A percentile compares a stretch with the other conserved stretches of the same genome.
These are phyloP conservation scores for Sambucus nigra DNA, from an alignment of 129 eudicot genomes.

Conservation along the genomic window DNA sequence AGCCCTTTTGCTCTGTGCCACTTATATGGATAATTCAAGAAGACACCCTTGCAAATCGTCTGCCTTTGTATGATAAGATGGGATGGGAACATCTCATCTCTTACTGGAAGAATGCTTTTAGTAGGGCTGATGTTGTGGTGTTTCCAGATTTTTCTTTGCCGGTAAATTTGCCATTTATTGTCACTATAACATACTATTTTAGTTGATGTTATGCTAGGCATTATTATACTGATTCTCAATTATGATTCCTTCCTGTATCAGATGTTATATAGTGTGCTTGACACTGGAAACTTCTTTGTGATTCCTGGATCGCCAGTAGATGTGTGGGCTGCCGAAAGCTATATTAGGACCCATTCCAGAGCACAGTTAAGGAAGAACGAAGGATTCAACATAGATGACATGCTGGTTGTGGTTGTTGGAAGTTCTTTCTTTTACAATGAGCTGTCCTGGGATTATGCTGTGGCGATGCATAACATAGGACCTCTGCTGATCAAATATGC, in stretches of 20 bases:
- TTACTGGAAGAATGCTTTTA: constrained; percentile 61
- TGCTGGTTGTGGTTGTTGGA: constrained; percentile 78
- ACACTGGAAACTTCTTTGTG: constrained; percentile 98
- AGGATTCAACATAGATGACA: constrained; percentile 54
- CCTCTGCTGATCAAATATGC: constrained; percentile 77
- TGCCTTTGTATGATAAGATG: constrained; percentile 44
- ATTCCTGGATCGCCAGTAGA: constrained; percentile 98
- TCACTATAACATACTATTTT: neutral
- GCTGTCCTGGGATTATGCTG: constrained; percentile 86
- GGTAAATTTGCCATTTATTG: constrained; percentile 31
- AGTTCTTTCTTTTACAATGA: constrained; percentile 80
- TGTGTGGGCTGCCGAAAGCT: constrained; percentile 91
- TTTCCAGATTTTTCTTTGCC: constrained; percentile 78
- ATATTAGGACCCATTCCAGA: constrained; percentile 54
- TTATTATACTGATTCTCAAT: constrained; percentile 27
- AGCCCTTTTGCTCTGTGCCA: constrained; percentile 95
- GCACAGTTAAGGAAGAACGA: constrained; percentile 37
- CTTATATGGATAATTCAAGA: constrained; percentile 93
- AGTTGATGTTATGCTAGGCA: constrained; percentile 13
- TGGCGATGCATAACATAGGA: constrained; percentile 73
- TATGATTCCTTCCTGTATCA: constrained; percentile 42
- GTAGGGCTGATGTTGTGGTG: constrained; percentile 75
- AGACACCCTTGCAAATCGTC: constrained; percentile 79
- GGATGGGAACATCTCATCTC: constrained; percentile 56
- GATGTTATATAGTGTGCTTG: constrained; percentile 94